These are phyloP conservation scores for Diplodia seriata DNA, from an alignment of 2,329 filamentous ascomycete species.

Conservation along the genomic window DNA sequence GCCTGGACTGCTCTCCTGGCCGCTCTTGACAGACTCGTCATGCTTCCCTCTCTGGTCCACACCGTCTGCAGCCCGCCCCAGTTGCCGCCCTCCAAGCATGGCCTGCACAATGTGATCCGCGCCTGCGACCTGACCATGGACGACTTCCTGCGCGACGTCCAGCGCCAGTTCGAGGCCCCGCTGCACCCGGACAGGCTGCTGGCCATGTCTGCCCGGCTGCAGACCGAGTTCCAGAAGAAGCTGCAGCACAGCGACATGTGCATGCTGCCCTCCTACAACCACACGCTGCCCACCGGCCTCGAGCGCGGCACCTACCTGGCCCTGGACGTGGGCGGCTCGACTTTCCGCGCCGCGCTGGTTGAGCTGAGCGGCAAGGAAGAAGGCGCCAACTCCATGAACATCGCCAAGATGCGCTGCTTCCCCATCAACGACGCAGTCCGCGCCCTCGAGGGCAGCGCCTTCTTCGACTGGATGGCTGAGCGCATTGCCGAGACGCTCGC, in stretches of 20 bases:
- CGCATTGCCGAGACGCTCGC: slow-evolving; percentile 63
- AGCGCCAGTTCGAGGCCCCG: slow-evolving; percentile 53
- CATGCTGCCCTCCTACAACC: slow-evolving; percentile 71
- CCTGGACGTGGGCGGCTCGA: slow-evolving; percentile 71
- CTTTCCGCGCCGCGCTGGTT: slow-evolving; percentile 67
- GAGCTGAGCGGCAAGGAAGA: slow-evolving; percentile 58
- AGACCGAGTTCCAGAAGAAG: slow-evolving; percentile 61
- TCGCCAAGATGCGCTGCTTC: slow-evolving; percentile 61
- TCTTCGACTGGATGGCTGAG: slow-evolving; percentile 72
- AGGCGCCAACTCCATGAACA: slow-evolving; percentile 53
- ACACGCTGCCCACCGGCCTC: slow-evolving; percentile 64
- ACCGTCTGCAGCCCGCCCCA: slow-evolving; percentile 43
- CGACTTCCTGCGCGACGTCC: slow-evolving; percentile 54
- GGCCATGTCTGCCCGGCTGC: slow-evolving; percentile 53
- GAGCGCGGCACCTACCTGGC: slow-evolving; percentile 67
- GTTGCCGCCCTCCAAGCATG: slow-evolving; percentile 40
- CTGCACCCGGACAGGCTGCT: slow-evolving; percentile 51
- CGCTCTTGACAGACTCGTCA: slow-evolving; percentile 34
- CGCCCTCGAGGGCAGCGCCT: slow-evolving; percentile 60
- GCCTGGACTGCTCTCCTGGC: slow-evolving; percentile 19
- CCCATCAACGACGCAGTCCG: slow-evolving; percentile 65
- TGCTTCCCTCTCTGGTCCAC: slow-evolving; percentile 51
- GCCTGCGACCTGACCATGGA: slow-evolving; percentile 56
- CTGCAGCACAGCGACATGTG: slow-evolving; percentile 64
- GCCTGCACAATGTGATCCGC: slow-evolving; percentile 47